These are phyloP conservation scores for Leonotis leonurus DNA, from an alignment of 257 asterid genomes.

Conservation along the genomic window DNA sequence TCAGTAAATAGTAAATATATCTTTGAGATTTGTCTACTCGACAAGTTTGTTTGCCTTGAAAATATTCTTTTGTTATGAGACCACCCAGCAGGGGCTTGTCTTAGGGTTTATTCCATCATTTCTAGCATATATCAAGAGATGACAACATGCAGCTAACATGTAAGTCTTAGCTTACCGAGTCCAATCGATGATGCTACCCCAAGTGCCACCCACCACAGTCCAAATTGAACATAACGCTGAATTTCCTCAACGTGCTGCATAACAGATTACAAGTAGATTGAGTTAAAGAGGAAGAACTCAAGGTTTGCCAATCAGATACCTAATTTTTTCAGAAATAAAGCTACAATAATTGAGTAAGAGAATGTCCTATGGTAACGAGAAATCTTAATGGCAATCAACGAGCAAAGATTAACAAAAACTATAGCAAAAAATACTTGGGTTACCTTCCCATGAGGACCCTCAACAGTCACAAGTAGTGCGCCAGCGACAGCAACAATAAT, in stretches of 20 bases:
- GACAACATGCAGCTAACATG: neutral
- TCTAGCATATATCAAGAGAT: slow-evolving; percentile 5
- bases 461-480: slow-evolving; percentile 34
- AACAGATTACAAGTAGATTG: neutral
- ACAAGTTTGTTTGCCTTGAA: neutral
- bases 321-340: neutral
- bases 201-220: slow-evolving; percentile 89
- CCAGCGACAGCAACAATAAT: slow-evolving; percentile 22
- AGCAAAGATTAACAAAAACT: neutral
- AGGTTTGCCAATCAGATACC: neutral
- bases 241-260: slow-evolving; percentile 77
- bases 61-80: neutral
- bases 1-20: neutral
- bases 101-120: neutral
- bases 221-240: slow-evolving; percentile 47
- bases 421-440: neutral
- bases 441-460: slow-evolving; percentile 82
- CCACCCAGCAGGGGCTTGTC: neutral
- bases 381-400: neutral
- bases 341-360: neutral
- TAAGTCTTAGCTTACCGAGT: slow-evolving; percentile 50
- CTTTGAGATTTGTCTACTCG: neutral
- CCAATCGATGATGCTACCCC: slow-evolving; percentile 98
- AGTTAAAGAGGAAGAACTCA: neutral
- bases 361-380: neutral